A percentile compares a stretch with the other conserved stretches of the same genome.
Evolutionary conservation across 1,284 basidiomycete genomes (phyloP).

Genomic region (Veloporphyrellus conicus): DNA sequence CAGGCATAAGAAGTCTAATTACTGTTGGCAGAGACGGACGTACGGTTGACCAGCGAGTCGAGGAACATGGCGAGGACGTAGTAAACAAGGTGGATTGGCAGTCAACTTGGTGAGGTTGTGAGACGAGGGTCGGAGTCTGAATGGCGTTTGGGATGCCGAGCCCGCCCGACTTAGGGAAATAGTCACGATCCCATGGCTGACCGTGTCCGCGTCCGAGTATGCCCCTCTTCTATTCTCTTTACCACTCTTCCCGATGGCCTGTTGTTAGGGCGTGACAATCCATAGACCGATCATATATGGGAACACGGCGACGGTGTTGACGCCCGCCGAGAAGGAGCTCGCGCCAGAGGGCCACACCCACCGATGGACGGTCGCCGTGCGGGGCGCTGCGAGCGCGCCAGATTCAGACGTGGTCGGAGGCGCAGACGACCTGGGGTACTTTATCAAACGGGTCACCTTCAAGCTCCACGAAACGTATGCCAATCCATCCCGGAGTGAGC

Average conservation of each 20-base stretch:
- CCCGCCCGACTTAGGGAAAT: constrained; percentile 21
- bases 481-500: constrained; percentile 83
- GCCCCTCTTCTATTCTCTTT: constrained; percentile 24
- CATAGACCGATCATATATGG: constrained; percentile 93
- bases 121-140: constrained; percentile 30
- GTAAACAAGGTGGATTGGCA: neutral
- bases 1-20: too few species aligned
- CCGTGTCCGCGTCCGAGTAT: constrained; percentile 69
- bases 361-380: constrained; percentile 93
- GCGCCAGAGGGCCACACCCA: constrained; percentile 81
- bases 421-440: constrained; percentile 81
- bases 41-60: constrained; percentile 53
- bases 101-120: too few species aligned
- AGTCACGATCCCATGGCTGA: constrained; percentile 52
- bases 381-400: constrained; percentile 65
- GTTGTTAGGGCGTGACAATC: constrained; percentile 76
- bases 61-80: constrained; percentile 41
- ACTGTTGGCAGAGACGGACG: constrained; percentile 3
- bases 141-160: constrained; percentile 26
- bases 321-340: constrained; percentile 66
- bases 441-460: constrained; percentile 94
- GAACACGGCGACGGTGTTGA: constrained; percentile 85
- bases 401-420: constrained; percentile 76
- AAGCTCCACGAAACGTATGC: constrained; percentile 97
- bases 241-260: constrained; percentile 4